Evolutionary conservation across 352 stramenopile genomes (phyloP).

Genomic region (Phytophthora meadii): DNA sequence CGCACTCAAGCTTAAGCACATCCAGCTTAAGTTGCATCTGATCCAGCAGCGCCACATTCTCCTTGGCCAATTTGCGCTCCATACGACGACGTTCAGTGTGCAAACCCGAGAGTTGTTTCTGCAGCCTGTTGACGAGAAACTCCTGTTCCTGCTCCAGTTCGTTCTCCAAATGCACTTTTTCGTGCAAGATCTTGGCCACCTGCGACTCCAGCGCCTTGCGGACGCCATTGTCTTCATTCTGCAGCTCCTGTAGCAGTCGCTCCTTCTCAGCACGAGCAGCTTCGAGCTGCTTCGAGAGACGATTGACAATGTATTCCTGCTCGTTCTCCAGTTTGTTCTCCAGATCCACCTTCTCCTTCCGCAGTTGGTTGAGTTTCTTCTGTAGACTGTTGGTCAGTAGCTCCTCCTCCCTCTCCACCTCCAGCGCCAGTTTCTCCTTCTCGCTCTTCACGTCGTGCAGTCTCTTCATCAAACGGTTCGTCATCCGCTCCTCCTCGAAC

Average conservation of each 20-base stretch:
- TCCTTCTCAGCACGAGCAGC: conserved; percentile 75
- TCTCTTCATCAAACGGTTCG: conserved; percentile 85
- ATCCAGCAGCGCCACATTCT: conserved; percentile 73
- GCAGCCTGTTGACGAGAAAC: conserved; percentile 86
- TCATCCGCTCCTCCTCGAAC: conserved; percentile 85
- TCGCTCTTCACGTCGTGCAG: conserved; percentile 83
- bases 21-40: conserved; percentile 76
- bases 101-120: conserved; percentile 81
- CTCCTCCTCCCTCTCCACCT: conserved; percentile 92
- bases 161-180: conserved; percentile 89
- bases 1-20: conserved; percentile 55
- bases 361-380: conserved; percentile 90
- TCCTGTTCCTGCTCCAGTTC: conserved; percentile 90
- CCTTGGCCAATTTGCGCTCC: conserved; percentile 78
- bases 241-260: conserved; percentile 68
- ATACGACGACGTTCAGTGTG: conserved; percentile 76
- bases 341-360: conserved; percentile 90
- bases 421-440: conserved; percentile 89
- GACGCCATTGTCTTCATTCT: conserved; percentile 69
- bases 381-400: conserved; percentile 90
- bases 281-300: conserved; percentile 87
- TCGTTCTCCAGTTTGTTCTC: conserved; percentile 93
- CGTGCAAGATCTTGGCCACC: conserved; percentile 80
- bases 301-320: conserved; percentile 94
- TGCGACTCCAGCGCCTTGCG: conserved; percentile 79